Evolutionary conservation across 2,329 filamentous ascomycete genomes (phyloP).

Genomic region (Fusarium chuoi): DNA sequence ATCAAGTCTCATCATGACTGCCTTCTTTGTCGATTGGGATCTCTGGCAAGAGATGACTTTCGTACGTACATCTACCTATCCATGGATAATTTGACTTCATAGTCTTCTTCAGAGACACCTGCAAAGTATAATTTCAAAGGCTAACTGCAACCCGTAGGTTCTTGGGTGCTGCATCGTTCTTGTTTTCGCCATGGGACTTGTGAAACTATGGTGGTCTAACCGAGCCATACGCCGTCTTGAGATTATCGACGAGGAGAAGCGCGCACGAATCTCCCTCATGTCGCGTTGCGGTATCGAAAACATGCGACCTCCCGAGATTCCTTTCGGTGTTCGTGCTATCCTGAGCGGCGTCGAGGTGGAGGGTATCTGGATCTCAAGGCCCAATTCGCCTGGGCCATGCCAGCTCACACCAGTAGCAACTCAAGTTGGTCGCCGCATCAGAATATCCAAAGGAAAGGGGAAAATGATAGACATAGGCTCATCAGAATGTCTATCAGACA

Average conservation of each 20-base stretch:
- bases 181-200: slow-evolving; percentile 74
- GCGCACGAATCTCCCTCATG: slow-evolving; percentile 63
- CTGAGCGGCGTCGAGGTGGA: slow-evolving; percentile 86
- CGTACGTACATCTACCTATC: slow-evolving; percentile 65
- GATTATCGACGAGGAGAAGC: slow-evolving; percentile 73
- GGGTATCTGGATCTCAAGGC: slow-evolving; percentile 79
- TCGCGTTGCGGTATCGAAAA: slow-evolving; percentile 62
- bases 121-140: not conserved
- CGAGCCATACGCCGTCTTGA: slow-evolving; percentile 66
- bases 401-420: slow-evolving; percentile 41
- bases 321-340: slow-evolving; percentile 87
- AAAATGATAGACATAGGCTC: slow-evolving; percentile 20
- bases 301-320: slow-evolving; percentile 67
- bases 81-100: not conserved
- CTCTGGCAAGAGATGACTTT: slow-evolving; percentile 93
- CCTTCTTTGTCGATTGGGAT: slow-evolving; percentile 76
- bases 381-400: slow-evolving; percentile 52
- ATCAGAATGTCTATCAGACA: not conserved
- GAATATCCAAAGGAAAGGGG: slow-evolving; percentile 36
- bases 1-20: slow-evolving; percentile 43
- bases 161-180: slow-evolving; percentile 76
- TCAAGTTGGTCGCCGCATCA: slow-evolving; percentile 25
- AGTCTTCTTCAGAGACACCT: not conserved
- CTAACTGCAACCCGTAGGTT: slow-evolving; percentile 61
- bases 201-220: slow-evolving; percentile 74